Conservation (phyloP, 257 asterid species). For the Oldenlandia corymbosa region DNA sequence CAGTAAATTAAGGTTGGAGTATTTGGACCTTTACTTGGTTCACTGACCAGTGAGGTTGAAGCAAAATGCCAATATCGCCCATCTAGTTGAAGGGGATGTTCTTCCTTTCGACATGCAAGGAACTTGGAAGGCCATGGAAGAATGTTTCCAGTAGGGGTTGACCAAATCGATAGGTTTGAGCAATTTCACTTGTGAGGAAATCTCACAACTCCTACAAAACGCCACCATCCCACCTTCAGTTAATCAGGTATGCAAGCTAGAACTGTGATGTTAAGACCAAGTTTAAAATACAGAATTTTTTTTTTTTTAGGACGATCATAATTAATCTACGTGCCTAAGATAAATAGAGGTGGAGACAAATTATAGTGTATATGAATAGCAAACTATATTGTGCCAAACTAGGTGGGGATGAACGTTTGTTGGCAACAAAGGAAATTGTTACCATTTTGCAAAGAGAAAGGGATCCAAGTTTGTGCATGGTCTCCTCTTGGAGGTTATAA, state of each 20-base stretch:
- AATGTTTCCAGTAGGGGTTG: conserved; percentile 39
- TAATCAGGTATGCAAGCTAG: conserved; percentile 49
- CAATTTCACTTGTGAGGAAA: conserved; percentile 46
- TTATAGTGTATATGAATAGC: too few relatives aligned
- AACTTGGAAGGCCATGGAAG: conserved; percentile 60
- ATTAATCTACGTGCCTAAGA: too few relatives aligned
- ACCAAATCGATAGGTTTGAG: conserved; percentile 51
- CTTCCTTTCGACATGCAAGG: conserved; percentile 33
- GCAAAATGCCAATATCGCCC: neutral
- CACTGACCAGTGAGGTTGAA: conserved; percentile 41
- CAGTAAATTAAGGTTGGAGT: conserved; percentile 36
- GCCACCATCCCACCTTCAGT: conserved; percentile 45
- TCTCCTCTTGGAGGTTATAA: conserved; percentile 52
- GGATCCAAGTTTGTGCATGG: conserved; percentile 42
- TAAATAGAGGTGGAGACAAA: too few relatives aligned
- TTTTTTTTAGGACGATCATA: too few relatives aligned
- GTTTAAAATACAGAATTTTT: too few relatives aligned
- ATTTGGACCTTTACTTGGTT: conserved; percentile 44
- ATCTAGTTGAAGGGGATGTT: conserved; percentile 20
- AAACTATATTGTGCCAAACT: too few relatives aligned
- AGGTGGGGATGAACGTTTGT: conserved; percentile 57
- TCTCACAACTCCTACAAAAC: conserved; percentile 24
- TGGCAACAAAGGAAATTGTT: conserved; percentile 53
- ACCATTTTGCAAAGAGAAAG: conserved; percentile 31
- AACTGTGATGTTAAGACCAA: too few relatives aligned